Evolutionary conservation across 1,284 basidiomycete genomes (phyloP), one percentile per base, ranked within the genome.

Genomic region (Cutaneotrichosporon cavernicola): DNA sequence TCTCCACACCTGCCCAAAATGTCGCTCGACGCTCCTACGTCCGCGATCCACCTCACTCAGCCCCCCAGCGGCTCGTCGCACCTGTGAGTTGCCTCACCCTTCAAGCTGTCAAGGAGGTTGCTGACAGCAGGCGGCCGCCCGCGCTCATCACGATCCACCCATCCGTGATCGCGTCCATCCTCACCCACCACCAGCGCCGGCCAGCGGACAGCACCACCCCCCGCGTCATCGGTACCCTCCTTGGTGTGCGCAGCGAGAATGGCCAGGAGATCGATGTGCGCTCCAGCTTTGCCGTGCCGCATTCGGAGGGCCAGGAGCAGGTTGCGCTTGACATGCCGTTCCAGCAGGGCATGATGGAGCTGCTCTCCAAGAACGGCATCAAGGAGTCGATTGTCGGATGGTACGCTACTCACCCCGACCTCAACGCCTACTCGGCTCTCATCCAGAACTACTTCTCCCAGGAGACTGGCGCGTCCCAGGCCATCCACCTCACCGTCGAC

Each of bases 371-470:
- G 70, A 76, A 72, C 61, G 78, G 78, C n/a, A 73, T 75, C 58
- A 79, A 79, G 69, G 81, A 82, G 74, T 68, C 69, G 36, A 73
- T 82, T 51, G 78, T 82, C 50, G 81, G 81, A 69, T 82, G 81
- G 81, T 94, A 94, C 82, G 92, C 92, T 21, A 94, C 92, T 22
- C 89, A 90, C 68, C 90, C 90, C 4, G 88, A 90, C 69, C 86
- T 99, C 65, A 96, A 97, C 83, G 92, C 91, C 16, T 96, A 96
- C 84, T 96, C 94, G 52, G 94, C 97, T 22, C 86, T 99, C 69
- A 97, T 99, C 76, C 97, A 99, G 85, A 95, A 97, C 82, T 97
- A 97, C 82, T 99, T 97, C 82, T 88, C 91, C 47, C 88, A 90
- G 84, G 93, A 99, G 82, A 94, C 92, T 3, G 84, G 87, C 0